Percentiles rank a stretch among this genome's conserved stretches.
Evolutionary conservation across 139 green algal genomes (phyloP).

Genomic region (Chlamydomonas sp.): DNA sequence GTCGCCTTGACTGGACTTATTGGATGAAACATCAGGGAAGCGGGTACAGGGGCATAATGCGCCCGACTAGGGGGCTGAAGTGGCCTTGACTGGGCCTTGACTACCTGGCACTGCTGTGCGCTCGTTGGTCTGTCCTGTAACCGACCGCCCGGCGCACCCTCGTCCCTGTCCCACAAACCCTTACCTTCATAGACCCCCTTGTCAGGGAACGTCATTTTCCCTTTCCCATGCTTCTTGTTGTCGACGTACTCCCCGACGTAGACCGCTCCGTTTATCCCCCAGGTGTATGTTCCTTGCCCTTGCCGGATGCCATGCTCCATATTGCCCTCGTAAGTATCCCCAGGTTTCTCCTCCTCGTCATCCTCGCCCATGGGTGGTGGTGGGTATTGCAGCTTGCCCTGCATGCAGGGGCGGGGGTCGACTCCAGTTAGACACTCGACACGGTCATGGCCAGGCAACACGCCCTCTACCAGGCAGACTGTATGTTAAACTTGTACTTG

Average conservation of each 20-base stretch:
- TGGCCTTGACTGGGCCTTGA: too few relatives aligned
- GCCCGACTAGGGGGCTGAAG: too few relatives aligned
- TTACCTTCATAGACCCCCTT: slow-evolving; percentile 66
- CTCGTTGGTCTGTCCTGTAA: too few relatives aligned
- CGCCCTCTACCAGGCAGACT: too few relatives aligned
- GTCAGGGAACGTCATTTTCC: slow-evolving; percentile 61
- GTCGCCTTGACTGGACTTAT: too few relatives aligned
- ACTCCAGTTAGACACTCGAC: too few relatives aligned
- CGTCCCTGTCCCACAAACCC: not conserved
- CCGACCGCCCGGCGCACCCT: too few relatives aligned
- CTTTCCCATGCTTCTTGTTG: slow-evolving; percentile 63
- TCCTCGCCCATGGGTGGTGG: slow-evolving; percentile 50
- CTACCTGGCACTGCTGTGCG: too few relatives aligned
- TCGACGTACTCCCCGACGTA: slow-evolving; percentile 64
- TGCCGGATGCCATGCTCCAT: slow-evolving; percentile 59
- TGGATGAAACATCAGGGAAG: too few relatives aligned
- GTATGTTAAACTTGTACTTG: not conserved
- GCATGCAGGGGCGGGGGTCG: not conserved
- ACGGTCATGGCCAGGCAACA: not conserved
- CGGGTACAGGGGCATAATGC: too few relatives aligned
- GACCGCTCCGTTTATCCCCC: slow-evolving; percentile 49
- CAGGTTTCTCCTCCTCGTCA: slow-evolving; percentile 65
- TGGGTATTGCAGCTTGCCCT: slow-evolving; percentile 55
- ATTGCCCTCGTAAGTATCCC: slow-evolving; percentile 62
- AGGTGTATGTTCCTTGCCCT: slow-evolving; percentile 69